These are phyloP conservation scores for Ceratocystis cacaofunesta DNA, from an alignment of 2,329 filamentous ascomycete species.

Conservation along the genomic window DNA sequence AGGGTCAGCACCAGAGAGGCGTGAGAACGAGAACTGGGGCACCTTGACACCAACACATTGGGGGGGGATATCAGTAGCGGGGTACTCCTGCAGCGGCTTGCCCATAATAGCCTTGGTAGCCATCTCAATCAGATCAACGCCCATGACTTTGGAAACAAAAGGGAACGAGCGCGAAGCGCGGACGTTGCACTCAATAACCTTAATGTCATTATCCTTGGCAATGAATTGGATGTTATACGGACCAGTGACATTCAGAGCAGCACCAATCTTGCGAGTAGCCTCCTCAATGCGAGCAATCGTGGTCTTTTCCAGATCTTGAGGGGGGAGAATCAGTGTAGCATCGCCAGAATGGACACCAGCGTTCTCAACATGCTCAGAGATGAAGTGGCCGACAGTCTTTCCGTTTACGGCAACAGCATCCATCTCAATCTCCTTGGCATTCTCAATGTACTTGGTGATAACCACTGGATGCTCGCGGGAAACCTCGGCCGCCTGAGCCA, in stretches of 20 bases:
- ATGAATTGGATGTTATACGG: conserved; percentile 99
- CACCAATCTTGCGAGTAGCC: conserved; percentile 86
- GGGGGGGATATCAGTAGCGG: conserved; percentile 55
- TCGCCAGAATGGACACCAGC: conserved; percentile 97
- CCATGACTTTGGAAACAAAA: conserved; percentile 98
- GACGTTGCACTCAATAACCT: conserved; percentile 98
- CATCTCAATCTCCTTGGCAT: conserved; percentile 99
- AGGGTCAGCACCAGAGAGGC: conserved; percentile 87
- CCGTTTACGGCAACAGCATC: conserved; percentile 89
- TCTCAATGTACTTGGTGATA: conserved; percentile 98
- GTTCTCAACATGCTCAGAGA: conserved; percentile 97
- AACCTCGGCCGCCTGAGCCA: conserved; percentile 82
- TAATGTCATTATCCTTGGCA: conserved; percentile 98
- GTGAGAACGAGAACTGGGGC: conserved; percentile 96
- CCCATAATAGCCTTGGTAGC: conserved; percentile 93
- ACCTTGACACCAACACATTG: conserved; percentile 95
- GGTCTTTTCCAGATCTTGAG: conserved; percentile 78
- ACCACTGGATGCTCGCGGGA: conserved; percentile 93
- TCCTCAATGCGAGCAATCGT: conserved; percentile 87
- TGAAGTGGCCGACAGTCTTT: conserved; percentile 83
- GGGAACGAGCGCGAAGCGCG: conserved; percentile 92
- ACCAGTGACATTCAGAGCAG: conserved; percentile 86
- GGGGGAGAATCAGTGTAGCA: conserved; percentile 85
- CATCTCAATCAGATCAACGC: conserved; percentile 94
- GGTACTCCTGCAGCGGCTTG: conserved; percentile 68